A percentile compares a stretch with the other conserved stretches of the same genome.
phyloP scores from a whole-genome alignment of 2,329 filamentous ascomycete species.

The Sphaerostilbella broomeana region DNA sequence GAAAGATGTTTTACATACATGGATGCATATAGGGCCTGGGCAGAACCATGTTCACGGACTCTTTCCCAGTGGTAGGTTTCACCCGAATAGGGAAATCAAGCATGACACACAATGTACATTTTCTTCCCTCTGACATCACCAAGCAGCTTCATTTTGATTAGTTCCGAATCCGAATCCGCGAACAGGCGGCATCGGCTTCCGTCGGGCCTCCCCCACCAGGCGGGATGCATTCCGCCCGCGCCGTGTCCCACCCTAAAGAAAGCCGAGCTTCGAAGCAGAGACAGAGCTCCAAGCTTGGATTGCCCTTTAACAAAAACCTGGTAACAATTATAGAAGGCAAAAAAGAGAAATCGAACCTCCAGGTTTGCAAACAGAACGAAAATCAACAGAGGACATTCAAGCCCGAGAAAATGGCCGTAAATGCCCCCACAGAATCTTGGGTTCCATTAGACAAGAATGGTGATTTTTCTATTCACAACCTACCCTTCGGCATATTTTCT shows the following conservation, averaged over 20 bases:
- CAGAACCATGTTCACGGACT: no score
- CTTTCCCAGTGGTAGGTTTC: no score
- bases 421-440: slow-evolving; percentile 8
- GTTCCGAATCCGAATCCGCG: slow-evolving; percentile 11
- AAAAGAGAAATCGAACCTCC: background rate
- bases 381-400: no score
- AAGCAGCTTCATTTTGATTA: no score
- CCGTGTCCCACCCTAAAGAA: slow-evolving; percentile 3
- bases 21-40: no score
- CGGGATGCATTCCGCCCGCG: slow-evolving; percentile 7
- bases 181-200: slow-evolving; percentile 4
- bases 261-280: background rate
- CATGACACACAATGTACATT: no score
- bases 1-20: no score
- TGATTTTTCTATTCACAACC: slow-evolving; percentile 68
- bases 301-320: background rate
- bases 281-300: slow-evolving; percentile 3
- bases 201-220: slow-evolving; percentile 10
- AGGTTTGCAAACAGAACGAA: background rate
- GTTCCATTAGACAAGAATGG: slow-evolving; percentile 11
- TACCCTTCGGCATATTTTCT: slow-evolving; percentile 77
- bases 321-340: background rate
- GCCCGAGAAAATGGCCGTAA: slow-evolving; percentile 3
- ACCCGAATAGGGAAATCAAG: no score
- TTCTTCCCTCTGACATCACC: no score